Conservation (phyloP, 1,284 basidiomycete species). For the Cryptococcus neoformans region DNA sequence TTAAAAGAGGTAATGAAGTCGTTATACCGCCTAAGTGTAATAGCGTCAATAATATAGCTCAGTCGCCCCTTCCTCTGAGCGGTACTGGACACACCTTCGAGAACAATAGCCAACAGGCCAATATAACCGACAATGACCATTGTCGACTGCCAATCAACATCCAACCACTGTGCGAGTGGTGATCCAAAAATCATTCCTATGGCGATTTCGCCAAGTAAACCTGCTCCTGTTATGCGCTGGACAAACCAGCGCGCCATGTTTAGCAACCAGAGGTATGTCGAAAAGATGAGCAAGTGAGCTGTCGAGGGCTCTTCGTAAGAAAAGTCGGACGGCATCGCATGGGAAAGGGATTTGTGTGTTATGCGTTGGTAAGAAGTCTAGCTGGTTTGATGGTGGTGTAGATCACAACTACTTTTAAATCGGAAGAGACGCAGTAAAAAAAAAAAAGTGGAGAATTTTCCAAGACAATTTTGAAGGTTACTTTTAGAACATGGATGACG, state of each 20-base stretch:
- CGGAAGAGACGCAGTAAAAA: no score
- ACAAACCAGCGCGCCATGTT: slow-evolving; percentile 39
- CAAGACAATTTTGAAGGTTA: no score
- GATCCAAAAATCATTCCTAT: slow-evolving; percentile 55
- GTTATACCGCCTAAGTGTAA: slow-evolving; percentile 52
- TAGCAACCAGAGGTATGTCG: slow-evolving; percentile 49
- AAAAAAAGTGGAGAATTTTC: no score
- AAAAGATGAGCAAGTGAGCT: slow-evolving; percentile 38
- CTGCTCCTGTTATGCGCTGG: slow-evolving; percentile 38
- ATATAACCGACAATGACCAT: slow-evolving; percentile 55
- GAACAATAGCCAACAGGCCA: slow-evolving; percentile 57
- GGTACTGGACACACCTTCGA: slow-evolving; percentile 49
- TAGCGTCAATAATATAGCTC: neutral
- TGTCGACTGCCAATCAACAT: slow-evolving; percentile 49
- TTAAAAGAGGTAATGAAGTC: slow-evolving; percentile 49
- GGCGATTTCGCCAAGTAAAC: slow-evolving; percentile 53
- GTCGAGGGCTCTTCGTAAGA: slow-evolving; percentile 43
- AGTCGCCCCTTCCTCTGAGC: no score
- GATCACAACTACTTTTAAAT: no score
- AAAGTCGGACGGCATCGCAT: slow-evolving; percentile 30
- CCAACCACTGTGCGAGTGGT: slow-evolving; percentile 53
- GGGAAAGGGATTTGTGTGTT: no score
- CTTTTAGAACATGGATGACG: no score
- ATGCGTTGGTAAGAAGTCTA: no score
- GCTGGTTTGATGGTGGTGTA: no score